phyloP scores from a whole-genome alignment of 495 filamentous ascomycete species.

The Penicillium riverlandense region DNA sequence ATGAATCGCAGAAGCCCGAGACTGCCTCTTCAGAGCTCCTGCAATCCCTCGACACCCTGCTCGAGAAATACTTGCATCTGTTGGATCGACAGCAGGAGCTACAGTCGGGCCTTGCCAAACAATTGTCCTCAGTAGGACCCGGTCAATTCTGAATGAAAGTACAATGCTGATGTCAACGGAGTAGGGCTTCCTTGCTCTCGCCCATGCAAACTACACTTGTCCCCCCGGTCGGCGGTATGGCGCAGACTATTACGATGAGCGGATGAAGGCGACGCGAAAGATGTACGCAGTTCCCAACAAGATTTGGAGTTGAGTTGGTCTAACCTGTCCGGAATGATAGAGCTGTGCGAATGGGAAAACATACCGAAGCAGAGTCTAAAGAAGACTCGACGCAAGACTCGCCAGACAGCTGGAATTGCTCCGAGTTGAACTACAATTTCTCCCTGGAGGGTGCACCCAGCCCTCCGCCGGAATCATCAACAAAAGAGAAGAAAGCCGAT shows the following conservation, averaged over 20 bases:
- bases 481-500: slow-evolving; percentile 1
- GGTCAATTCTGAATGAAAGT: not conserved
- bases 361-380: not conserved
- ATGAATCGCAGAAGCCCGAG: slow-evolving; percentile 14
- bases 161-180: slow-evolving; percentile 9
- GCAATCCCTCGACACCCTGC: slow-evolving; percentile 51
- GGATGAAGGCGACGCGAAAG: slow-evolving; percentile 57
- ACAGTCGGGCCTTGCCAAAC: slow-evolving; percentile 43
- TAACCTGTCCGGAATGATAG: slow-evolving; percentile 8
- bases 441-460: slow-evolving; percentile 2
- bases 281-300: slow-evolving; percentile 17
- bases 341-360: slow-evolving; percentile 9
- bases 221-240: slow-evolving; percentile 57
- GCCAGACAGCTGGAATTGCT: not conserved
- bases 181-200: slow-evolving; percentile 48
- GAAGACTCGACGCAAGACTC: not conserved
- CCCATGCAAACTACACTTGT: slow-evolving; percentile 65
- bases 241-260: slow-evolving; percentile 60
- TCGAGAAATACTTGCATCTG: slow-evolving; percentile 62
- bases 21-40: slow-evolving; percentile 18
- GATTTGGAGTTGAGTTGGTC: slow-evolving; percentile 1
- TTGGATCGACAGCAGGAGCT: slow-evolving; percentile 64
- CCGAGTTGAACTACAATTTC: slow-evolving; percentile 7
- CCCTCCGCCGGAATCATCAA: slow-evolving; percentile 2
- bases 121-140: slow-evolving; percentile 50